Evolutionary conservation across 768 basidiomycete genomes (phyloP), one percentile per base, ranked within the genome.

Genomic region (Trametopsis cervina): DNA sequence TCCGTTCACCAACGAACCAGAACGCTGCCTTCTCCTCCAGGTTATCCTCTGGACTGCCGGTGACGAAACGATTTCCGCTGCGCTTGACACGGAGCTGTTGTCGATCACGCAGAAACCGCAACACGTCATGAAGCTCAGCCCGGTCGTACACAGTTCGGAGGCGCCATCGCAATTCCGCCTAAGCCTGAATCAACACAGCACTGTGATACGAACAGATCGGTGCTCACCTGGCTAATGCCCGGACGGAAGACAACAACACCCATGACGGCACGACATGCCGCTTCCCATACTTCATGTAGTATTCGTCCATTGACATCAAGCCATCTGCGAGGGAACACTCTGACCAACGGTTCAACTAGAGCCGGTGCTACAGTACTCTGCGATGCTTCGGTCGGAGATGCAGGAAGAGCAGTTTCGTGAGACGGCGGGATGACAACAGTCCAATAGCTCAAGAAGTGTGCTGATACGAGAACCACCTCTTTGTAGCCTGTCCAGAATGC

Each of bases 121-220:
- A 58, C 18, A 84, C 51, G n/a, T 89, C 87, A 41, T 71, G 65
- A 21, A 85, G 66, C 59, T 90, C 89, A 53, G 83, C 83, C 47
- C 81, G 72, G 59, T 91, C 88, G 54, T 89, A 90, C 18, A 83
- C 78, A 13, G 76, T 68, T 52, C 80, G 71, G 49, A 91, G 67
- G 40, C 85, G 71, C 84, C 84, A 87, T 44, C 77, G 72, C 46
- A 90, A 66, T 59, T 89, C 85, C 11, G 69, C 68, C 87, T 89
- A 29, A 49, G 44, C 49, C 39, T 44, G 23, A 36, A 47, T 47
- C 39, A 27, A 52, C 18, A 35, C 12, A n/a, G n/a, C n/a, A n/a
- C n/a, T n/a, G n/a, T n/a, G n/a, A n/a, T n/a, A n/a, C n/a, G n/a
- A n/a, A n/a, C n/a, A n/a, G n/a, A n/a, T n/a, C n/a, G n/a, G n/a